Conservation (phyloP, 2,329 filamentous ascomycete genomes). For the Sphaerulina vaccinii region DNA sequence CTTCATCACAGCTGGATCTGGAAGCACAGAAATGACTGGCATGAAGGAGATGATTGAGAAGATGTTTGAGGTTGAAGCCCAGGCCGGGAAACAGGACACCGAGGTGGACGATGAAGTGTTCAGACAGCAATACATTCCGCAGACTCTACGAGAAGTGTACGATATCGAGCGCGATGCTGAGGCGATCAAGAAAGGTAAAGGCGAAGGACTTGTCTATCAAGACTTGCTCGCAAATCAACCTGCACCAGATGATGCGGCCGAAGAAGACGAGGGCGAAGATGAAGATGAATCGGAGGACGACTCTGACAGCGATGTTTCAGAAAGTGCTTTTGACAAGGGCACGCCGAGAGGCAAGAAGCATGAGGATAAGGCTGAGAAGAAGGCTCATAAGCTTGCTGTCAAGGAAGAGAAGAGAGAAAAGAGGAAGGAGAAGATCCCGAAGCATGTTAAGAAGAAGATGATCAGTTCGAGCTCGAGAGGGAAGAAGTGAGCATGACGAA, state of each 20-base stretch:
- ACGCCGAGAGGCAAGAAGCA: slow-evolving; percentile 77
- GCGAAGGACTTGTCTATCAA: slow-evolving; percentile 77
- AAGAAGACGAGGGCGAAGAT: slow-evolving; percentile 40
- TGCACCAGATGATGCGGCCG: slow-evolving; percentile 21
- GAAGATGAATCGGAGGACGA: slow-evolving; percentile 38
- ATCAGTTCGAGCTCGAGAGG: slow-evolving; percentile 59
- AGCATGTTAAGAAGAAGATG: slow-evolving; percentile 89
- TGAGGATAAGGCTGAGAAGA: slow-evolving; percentile 88
- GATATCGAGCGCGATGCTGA: slow-evolving; percentile 90
- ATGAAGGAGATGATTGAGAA: slow-evolving; percentile 64
- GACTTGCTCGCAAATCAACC: slow-evolving; percentile 65
- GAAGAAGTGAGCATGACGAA: slow-evolving; percentile 53
- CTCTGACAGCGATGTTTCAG: slow-evolving; percentile 23
- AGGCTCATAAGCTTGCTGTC: slow-evolving; percentile 82
- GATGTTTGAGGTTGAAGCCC: slow-evolving; percentile 60
- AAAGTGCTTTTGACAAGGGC: slow-evolving; percentile 53
- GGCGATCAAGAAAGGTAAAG: slow-evolving; percentile 70
- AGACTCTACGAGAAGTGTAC: slow-evolving; percentile 93
- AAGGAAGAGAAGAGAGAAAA: slow-evolving; percentile 96
- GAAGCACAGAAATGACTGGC: slow-evolving; percentile 59
- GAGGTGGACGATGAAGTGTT: slow-evolving; percentile 90
- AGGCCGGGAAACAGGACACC: slow-evolving; percentile 49
- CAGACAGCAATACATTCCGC: slow-evolving; percentile 92
- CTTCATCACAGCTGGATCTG: slow-evolving; percentile 69
- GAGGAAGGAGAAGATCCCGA: slow-evolving; percentile 92